Base-by-base conservation (phyloP, 2,329 filamentous ascomycete species). In the Fusarium proliferatum region DNA sequence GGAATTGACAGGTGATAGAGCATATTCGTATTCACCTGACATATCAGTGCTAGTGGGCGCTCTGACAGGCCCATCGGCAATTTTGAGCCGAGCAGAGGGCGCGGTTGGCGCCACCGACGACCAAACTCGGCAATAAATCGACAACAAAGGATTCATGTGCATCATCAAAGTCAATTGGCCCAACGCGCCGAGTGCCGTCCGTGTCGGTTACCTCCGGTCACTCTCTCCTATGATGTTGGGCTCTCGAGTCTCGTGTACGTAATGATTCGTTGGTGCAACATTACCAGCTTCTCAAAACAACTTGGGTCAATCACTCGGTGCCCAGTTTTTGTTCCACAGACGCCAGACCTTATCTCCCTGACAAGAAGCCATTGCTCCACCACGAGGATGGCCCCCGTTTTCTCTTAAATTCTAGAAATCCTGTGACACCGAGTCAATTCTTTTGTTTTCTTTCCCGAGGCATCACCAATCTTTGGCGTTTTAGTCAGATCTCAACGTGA, bases 41-140 rank as follows among this genome's bases (percentile, higher is more conserved):
- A 30, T 48, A 53, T 71, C 48, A 42, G 61, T 57, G 41, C 26
- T 71, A 71, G 67, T 38, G 42, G 42, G 8, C 55, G 56, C 49
- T 41, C 33, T 46, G 52, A 60, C 67, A 39, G 61, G 52, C 11
- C 46, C 41, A 33, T 52, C 73, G 74, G 74, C 74, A 76, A 34
- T 61, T 71, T 57, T 65, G 46, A 61, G 64, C 74, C 74, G 74
- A 72, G 56, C 33, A 61, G n/a, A 46, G 15, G 28, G 28, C 62
- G 43, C 64, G 42, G 49, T 42, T 64, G 42, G 62, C 30, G 62
- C 58, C 62, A 66, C 52, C 34, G 9, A 30, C 15, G 23, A 30
- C 73, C 71, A 49, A 72, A 76, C 59, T 28, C n/a, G 71, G 73
- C 43, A 76, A 72, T 45, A 56, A 63, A 76, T 74, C 64, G 64